Conservation (phyloP, 2,329 filamentous ascomycete species). For the Cytospora leucostoma region DNA sequence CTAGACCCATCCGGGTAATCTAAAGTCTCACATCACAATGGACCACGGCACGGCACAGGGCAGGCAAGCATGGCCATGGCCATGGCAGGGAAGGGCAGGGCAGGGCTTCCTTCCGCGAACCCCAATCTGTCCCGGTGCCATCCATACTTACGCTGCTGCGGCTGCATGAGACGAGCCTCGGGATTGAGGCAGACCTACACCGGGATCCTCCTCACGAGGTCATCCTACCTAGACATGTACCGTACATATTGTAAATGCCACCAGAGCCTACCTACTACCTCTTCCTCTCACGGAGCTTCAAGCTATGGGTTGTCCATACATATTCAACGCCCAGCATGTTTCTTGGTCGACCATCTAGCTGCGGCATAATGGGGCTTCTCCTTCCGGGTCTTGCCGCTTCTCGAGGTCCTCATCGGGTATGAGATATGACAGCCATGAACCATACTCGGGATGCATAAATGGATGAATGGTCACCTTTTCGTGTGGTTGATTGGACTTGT, state of each 20-base stretch:
- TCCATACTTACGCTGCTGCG: conserved; percentile 1
- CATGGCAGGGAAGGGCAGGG: conserved; percentile 12
- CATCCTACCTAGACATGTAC: too few species aligned
- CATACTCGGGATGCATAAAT: background rate
- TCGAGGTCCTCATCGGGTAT: conserved; percentile 14
- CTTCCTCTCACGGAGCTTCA: conserved; percentile 6
- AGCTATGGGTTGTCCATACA: conserved; percentile 22
- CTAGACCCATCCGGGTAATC: conserved; percentile 3
- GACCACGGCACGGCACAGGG: background rate
- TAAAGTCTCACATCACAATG: conserved; percentile 22
- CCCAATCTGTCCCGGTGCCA: too few species aligned
- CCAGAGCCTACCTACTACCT: conserved; percentile 4
- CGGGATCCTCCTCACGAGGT: conserved; percentile 5
- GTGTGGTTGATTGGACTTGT: background rate
- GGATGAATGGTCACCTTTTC: too few species aligned
- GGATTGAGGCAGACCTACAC: conserved; percentile 15
- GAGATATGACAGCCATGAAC: conserved; percentile 16
- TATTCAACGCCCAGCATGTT: background rate
- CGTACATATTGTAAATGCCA: background rate
- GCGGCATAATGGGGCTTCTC: conserved; percentile 17
- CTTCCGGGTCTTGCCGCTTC: conserved; percentile 3
- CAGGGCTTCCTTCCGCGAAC: conserved; percentile 5
- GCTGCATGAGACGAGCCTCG: conserved; percentile 9
- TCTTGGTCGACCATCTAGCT: background rate
- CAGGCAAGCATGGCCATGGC: conserved; percentile 2